Conservation (phyloP, 225 moss, liverwort and hornwort species). For the Sphagnum contortum region DNA sequence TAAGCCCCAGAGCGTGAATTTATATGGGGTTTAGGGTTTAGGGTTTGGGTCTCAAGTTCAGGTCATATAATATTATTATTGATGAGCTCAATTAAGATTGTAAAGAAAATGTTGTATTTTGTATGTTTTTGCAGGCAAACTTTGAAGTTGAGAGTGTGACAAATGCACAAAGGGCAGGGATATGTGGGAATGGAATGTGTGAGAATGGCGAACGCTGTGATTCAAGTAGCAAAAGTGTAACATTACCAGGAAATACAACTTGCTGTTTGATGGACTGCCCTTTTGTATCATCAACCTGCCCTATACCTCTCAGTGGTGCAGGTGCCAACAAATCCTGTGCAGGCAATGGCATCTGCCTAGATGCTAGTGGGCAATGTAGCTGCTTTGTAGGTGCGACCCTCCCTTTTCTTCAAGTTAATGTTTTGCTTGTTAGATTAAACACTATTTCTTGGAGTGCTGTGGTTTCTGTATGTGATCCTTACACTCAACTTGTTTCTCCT, state of each 20-base stretch:
- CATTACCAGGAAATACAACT: conserved; percentile 19
- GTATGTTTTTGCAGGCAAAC: no score
- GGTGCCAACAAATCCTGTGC: conserved; percentile 45
- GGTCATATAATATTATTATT: no score
- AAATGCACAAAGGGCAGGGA: conserved; percentile 47
- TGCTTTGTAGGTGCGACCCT: conserved; percentile 47
- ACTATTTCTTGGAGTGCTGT: neutral
- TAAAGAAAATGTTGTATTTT: no score
- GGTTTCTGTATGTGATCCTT: neutral
- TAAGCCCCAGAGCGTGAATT: no score
- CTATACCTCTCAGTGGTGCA: conserved; percentile 36
- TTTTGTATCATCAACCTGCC: conserved; percentile 56
- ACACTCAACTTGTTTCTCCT: neutral
- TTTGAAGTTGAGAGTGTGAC: no score
- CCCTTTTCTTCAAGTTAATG: neutral
- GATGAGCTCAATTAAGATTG: no score
- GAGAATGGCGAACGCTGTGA: conserved; percentile 79
- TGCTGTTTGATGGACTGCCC: conserved; percentile 90
- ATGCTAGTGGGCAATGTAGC: conserved; percentile 74
- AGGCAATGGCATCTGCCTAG: conserved; percentile 66
- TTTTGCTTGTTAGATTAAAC: neutral
- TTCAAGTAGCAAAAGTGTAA: conserved; percentile 46
- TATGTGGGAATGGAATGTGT: conserved; percentile 83
- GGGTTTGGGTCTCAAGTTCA: no score
- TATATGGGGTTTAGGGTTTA: no score